Evolutionary conservation across 148 eudicot species (phyloP).

Genomic region (Pharnaceum exiguum): DNA sequence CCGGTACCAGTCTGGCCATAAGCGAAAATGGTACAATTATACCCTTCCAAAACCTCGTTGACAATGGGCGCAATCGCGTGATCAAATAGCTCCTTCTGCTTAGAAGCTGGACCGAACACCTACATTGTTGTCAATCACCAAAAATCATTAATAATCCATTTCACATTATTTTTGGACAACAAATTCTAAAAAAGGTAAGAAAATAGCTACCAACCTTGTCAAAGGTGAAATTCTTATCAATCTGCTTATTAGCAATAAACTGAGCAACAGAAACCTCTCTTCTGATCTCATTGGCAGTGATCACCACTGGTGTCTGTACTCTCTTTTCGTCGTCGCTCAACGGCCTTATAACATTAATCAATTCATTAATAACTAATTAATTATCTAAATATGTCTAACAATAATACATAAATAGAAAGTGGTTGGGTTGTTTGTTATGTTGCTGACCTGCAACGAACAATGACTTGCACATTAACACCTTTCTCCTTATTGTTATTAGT

Average conservation of each 20-base stretch:
- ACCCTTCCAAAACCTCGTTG: slow-evolving; percentile 92
- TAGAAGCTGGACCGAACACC: slow-evolving; percentile 93
- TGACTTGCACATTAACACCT: slow-evolving; percentile 93
- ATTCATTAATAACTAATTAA: slow-evolving; percentile 3
- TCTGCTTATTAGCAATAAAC: slow-evolving; percentile 92
- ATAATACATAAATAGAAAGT: too few species aligned
- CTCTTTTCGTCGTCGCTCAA: slow-evolving; percentile 78
- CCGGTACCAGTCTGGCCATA: slow-evolving; percentile 99
- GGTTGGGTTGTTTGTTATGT: too few species aligned
- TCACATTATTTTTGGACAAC: too few species aligned
- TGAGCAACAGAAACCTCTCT: slow-evolving; percentile 89
- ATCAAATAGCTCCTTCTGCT: slow-evolving; percentile 85
- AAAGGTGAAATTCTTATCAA: slow-evolving; percentile 83
- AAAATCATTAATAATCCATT: too few species aligned
- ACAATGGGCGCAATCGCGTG: slow-evolving; percentile 85
- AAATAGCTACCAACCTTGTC: slow-evolving; percentile 57
- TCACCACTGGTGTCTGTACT: slow-evolving; percentile 71
- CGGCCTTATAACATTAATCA: slow-evolving; percentile 47
- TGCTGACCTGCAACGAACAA: slow-evolving; percentile 90
- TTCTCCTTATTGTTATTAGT: slow-evolving; percentile 65
- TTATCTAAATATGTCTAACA: neutral
- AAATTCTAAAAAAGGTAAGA: neutral
- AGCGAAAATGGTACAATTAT: slow-evolving; percentile 97
- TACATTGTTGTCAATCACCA: slow-evolving; percentile 25
- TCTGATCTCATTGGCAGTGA: slow-evolving; percentile 75